Conservation (phyloP, 345 rosid genomes). For the Isatis tinctoria region DNA sequence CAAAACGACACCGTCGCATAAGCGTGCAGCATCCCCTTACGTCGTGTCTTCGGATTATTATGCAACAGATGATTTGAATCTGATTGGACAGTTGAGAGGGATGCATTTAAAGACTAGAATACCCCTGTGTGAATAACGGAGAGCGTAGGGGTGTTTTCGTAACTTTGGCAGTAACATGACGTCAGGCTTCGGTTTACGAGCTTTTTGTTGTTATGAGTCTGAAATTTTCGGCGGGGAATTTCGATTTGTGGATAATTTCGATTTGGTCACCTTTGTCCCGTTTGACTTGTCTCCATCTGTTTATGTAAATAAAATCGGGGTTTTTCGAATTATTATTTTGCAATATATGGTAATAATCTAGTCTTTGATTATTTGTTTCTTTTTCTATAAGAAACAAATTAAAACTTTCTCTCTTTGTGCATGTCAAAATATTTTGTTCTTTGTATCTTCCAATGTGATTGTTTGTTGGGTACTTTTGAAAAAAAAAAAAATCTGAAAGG, state of each 20-base stretch:
- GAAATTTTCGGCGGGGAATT: slow-evolving; percentile 14
- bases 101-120: not conserved
- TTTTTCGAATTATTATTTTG: not conserved
- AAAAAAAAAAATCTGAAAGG: not conserved
- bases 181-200: not conserved
- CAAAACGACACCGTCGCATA: slow-evolving; percentile 23
- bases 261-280: not conserved
- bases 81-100: not conserved
- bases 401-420: not conserved
- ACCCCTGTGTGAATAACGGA: not conserved
- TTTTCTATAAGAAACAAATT: not conserved
- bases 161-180: not conserved
- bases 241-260: slow-evolving; percentile 9
- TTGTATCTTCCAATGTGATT: not conserved
- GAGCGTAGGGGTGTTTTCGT: not conserved
- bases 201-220: not conserved
- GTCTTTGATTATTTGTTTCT: not conserved
- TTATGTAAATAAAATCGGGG: not conserved
- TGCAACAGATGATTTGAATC: not conserved
- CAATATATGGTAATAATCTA: not conserved
- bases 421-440: not conserved
- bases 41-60: not conserved
- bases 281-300: slow-evolving; percentile 14
- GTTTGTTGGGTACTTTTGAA: not conserved
- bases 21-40: slow-evolving; percentile 34